phyloP scores from a whole-genome alignment of 2,329 filamentous ascomycete genomes.

The Cladosporium sp. region DNA sequence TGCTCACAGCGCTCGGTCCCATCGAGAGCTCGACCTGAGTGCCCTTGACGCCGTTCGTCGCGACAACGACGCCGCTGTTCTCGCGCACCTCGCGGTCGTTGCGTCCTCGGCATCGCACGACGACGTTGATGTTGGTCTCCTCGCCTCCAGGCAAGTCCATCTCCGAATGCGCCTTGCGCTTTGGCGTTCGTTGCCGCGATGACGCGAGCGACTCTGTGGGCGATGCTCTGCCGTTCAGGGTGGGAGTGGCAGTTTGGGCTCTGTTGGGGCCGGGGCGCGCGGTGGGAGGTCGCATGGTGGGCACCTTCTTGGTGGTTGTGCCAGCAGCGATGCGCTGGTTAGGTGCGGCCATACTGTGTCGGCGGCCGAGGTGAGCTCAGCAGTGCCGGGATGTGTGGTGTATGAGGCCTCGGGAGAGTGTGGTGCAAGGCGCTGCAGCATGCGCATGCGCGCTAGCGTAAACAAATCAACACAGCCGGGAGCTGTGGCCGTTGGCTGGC shows the following conservation, averaged over 20 bases:
- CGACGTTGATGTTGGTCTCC: conserved; percentile 96
- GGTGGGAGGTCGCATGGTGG: conserved; percentile 47
- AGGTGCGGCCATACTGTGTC: conserved; percentile 8
- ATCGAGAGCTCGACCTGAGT: conserved; percentile 80
- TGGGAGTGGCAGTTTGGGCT: conserved; percentile 45
- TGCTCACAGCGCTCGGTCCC: conserved; percentile 85
- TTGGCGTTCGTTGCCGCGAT: conserved; percentile 51
- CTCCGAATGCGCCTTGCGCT: conserved; percentile 76
- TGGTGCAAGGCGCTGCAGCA: background rate
- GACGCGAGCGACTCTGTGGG: conserved; percentile 66
- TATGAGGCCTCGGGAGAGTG: background rate
- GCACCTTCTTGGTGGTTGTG: conserved; percentile 18
- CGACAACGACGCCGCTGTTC: conserved; percentile 89
- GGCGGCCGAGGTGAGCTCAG: background rate
- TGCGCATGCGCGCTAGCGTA: background rate
- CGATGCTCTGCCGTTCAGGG: conserved; percentile 52
- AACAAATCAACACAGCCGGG: background rate
- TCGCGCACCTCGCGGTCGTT: conserved; percentile 89
- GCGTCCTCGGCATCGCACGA: conserved; percentile 87
- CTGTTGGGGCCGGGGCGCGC: conserved; percentile 30
- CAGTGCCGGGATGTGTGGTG: background rate
- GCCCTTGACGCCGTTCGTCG: conserved; percentile 80
- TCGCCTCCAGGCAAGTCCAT: conserved; percentile 64
- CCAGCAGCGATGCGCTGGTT: conserved; percentile 8
- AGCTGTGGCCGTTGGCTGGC: background rate